Conservation (phyloP, 2,329 filamentous ascomycete species). For the Penicillium sp. region DNA sequence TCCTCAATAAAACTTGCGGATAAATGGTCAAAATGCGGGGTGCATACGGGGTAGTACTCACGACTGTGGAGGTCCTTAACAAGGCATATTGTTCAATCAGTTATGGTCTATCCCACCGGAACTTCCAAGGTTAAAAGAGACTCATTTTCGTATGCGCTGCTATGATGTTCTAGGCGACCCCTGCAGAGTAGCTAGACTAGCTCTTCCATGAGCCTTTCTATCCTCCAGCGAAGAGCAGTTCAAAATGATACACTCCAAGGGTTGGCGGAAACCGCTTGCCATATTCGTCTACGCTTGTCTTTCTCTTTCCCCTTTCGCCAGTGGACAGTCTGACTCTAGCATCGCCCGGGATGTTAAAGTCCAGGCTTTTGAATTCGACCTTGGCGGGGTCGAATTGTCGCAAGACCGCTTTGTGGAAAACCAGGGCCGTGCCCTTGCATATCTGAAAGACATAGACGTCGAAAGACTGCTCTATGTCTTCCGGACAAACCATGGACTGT, state of each 20-base stretch:
- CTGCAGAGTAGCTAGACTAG: background rate
- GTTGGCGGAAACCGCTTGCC: background rate
- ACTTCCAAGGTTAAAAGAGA: background rate
- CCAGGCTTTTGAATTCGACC: slow-evolving; percentile 3
- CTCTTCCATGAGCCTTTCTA: background rate
- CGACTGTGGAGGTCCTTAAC: background rate
- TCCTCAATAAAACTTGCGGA: background rate
- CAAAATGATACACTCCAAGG: background rate
- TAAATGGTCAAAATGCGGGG: background rate
- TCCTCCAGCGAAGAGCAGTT: background rate
- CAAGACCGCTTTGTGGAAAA: slow-evolving; percentile 42
- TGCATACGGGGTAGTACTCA: background rate
- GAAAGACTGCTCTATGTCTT: slow-evolving; percentile 32
- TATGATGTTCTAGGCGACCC: background rate
- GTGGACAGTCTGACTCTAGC: background rate
- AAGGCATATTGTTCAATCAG: background rate
- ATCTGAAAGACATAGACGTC: slow-evolving; percentile 30
- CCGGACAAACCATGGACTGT: slow-evolving; percentile 46
- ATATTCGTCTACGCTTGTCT: background rate
- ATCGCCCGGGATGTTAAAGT: background rate
- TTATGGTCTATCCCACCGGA: background rate
- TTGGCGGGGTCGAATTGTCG: slow-evolving; percentile 1
- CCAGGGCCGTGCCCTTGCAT: slow-evolving; percentile 48
- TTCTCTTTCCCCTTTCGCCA: background rate
- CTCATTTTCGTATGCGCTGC: background rate